Base-by-base conservation (phyloP, 75 land plant genomes). In the Larix kaempferi region DNA sequence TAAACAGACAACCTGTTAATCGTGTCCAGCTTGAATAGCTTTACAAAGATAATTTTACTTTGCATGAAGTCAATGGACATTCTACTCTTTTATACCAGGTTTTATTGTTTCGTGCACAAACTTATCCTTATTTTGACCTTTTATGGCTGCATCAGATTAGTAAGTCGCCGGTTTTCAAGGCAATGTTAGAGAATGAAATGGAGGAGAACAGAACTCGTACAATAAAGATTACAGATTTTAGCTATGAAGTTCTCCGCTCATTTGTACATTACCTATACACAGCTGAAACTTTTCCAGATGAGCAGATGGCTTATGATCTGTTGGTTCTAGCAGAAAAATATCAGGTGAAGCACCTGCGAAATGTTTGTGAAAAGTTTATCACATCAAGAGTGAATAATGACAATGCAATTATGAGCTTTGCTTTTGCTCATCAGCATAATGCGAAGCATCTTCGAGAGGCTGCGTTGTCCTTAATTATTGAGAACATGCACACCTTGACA, bases 131-230 rank as follows among this genome's bases (percentile, higher is more conserved):
- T 49, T 49, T 49, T 49, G 54, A 49, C 12, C 54, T 49, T 49
- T 49, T 49, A 49, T 49, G 54, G 54, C 11, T 39, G 10, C 23
- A 78, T 56, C 83, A 91, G 94, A 82, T 80, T 25, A 91, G 91
- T 61, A 84, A 86, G 29, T 91, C 94, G 21, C 87, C 89, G 12
- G 94, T 91, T 41, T 91, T 91, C 74, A 87, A 74, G 79, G 93
- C 93, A 15, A 91, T 91, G 93, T 84, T 91, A 57, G 89, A 91
- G 64, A 89, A 82, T 58, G 84, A 91, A 78, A 91, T 91, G 94
- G 91, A 87, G 69, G 94, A 91, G 73, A 89, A 88, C 76, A 65
- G 81, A 35, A 91, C 88, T 35, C 87, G 90, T 22, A 86, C 87
- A 17, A 91, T 91, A 63, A 91, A 89, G 78, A 87, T 91, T 59